Conservation (phyloP, 2,329 filamentous ascomycete genomes). For the Trichoderma semiorbis region DNA sequence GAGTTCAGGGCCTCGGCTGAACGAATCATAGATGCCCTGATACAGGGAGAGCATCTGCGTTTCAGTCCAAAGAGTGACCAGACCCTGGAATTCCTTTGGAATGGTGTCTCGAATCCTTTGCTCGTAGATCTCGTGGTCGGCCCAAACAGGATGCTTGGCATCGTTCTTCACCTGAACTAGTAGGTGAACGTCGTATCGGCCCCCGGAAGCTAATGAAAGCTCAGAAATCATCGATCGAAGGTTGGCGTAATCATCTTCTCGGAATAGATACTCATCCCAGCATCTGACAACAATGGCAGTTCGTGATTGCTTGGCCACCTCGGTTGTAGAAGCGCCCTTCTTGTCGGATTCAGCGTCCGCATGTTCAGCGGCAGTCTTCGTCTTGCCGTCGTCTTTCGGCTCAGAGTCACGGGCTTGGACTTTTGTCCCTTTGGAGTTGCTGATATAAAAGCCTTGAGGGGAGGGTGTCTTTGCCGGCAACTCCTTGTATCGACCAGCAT, state of each 20-base stretch:
- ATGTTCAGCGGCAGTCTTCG: neutral
- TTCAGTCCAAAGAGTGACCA: conserved; percentile 91
- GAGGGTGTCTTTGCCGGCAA: conserved; percentile 38
- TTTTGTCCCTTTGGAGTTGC: neutral
- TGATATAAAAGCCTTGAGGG: conserved; percentile 51
- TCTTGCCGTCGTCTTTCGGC: neutral
- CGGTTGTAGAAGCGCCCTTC: neutral
- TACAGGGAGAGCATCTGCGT: conserved; percentile 90
- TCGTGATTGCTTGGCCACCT: conserved; percentile 30
- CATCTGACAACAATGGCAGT: conserved; percentile 79
- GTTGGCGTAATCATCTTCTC: conserved; percentile 75
- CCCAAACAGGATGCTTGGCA: conserved; percentile 71
- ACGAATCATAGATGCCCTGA: conserved; percentile 78
- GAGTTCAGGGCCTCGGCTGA: conserved; percentile 60
- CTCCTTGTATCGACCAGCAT: conserved; percentile 64
- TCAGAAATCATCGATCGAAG: conserved; percentile 82
- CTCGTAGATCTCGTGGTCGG: conserved; percentile 65
- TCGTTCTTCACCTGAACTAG: conserved; percentile 82
- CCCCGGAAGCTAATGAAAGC: conserved; percentile 73
- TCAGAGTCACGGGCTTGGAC: neutral
- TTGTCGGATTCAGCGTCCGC: neutral
- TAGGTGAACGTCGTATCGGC: conserved; percentile 82
- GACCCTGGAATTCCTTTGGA: conserved; percentile 80
- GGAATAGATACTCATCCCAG: conserved; percentile 78
- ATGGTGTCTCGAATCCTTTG: conserved; percentile 65